phyloP scores from a whole-genome alignment of 2,329 filamentous ascomycete species.

The Nemania sp. region DNA sequence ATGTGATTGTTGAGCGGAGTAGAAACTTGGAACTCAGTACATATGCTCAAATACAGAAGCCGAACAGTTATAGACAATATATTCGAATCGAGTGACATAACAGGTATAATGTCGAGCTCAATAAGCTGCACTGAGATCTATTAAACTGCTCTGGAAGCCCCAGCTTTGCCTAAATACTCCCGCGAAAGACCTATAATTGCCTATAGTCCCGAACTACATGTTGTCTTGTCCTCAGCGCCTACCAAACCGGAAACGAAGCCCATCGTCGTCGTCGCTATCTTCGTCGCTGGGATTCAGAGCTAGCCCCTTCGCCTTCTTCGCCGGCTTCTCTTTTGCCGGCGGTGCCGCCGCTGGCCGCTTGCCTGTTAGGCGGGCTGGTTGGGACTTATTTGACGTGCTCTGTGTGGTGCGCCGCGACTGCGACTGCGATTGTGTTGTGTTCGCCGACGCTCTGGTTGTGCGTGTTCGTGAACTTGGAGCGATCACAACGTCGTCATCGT shows the following conservation, averaged over 20 bases:
- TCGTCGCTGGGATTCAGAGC: slow-evolving; percentile 37
- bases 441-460: slow-evolving; percentile 40
- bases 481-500: slow-evolving; percentile 25
- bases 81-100: too few species aligned
- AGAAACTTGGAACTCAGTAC: too few species aligned
- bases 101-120: too few species aligned
- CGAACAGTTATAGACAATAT: too few species aligned
- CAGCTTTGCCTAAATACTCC: not conserved
- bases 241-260: slow-evolving; percentile 60
- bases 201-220: not conserved
- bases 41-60: too few species aligned
- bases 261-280: slow-evolving; percentile 59
- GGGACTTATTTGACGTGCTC: slow-evolving; percentile 29
- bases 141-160: too few species aligned
- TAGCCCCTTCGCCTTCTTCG: slow-evolving; percentile 41
- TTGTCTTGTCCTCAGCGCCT: slow-evolving; percentile 43
- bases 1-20: too few species aligned
- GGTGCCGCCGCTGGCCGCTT: slow-evolving; percentile 41
- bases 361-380: slow-evolving; percentile 29
- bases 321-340: slow-evolving; percentile 41
- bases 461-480: slow-evolving; percentile 31
- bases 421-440: slow-evolving; percentile 27
- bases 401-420: slow-evolving; percentile 25
- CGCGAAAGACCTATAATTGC: not conserved
- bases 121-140: too few species aligned